Evolutionary conservation across 2,329 filamentous ascomycete species (phyloP), one percentile per base, ranked within the genome.

Genomic region (Penicillium sp.): DNA sequence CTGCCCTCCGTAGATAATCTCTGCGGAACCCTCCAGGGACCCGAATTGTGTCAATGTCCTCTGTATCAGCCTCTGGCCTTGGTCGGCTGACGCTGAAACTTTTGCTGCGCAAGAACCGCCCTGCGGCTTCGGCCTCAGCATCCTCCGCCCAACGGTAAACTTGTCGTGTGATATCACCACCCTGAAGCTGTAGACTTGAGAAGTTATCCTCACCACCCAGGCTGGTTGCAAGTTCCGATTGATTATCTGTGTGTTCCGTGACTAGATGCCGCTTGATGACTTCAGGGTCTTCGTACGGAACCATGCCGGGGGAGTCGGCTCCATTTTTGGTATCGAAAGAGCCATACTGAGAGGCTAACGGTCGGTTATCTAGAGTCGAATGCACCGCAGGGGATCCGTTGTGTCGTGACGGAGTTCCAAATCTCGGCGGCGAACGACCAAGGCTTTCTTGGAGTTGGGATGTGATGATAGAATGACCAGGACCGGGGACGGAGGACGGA

Each of bases 91-190:
- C 77, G 65, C 87, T 86, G 72, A 97, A 97, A 73, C 92, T 97
- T 77, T 92, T 88, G 75, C 92, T 96, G 65, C 93, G 85, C 65
- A 87, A 84, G 67, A 86, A 79, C 64, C 80, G 78, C 31, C 77
- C 73, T 16, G 77, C 75, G 46, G 79, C 77, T 62, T 86, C 84
- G 45, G 85, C 80, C 68, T 95, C 87, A 49, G 89, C 89, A 70
- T 95, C 90, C 72, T 97, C 91, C 6, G 91, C 91, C 90, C 95
- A 99, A 65, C 90, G 88, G 79, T 99, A 99, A 65, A 99, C 96
- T 52, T 93, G 90, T 57, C 94, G 82, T 25, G 93, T 97, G 54
- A 97, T 88, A 71, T 99, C 94, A 60, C 94, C 94, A 57, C 94
- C 94, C 71, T 97, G 95, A 45, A 99, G 79, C 69, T 87, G 87